These are phyloP conservation scores for Mycena sanguinolenta DNA, from an alignment of 768 basidiomycete genomes.

Conservation along the genomic window DNA sequence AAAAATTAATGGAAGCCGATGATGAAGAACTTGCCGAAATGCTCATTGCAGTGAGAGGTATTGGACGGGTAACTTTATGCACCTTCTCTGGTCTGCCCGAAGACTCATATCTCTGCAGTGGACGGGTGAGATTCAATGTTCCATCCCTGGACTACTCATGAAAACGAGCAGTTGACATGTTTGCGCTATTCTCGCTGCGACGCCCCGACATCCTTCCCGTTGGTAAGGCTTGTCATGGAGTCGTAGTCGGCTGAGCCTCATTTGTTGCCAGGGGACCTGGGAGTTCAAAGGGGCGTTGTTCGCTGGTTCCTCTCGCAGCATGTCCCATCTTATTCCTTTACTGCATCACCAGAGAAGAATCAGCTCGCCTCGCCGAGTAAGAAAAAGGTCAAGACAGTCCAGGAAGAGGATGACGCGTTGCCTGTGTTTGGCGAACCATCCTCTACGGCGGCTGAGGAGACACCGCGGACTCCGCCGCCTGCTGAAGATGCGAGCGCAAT, in stretches of 20 bases:
- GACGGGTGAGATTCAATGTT: constrained; percentile 61
- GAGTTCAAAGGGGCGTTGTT: constrained; percentile 81
- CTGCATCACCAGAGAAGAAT: constrained; percentile 64
- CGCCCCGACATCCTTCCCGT: constrained; percentile 86
- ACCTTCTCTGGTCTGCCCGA: constrained; percentile 10
- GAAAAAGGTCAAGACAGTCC: constrained; percentile 36
- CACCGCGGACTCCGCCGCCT: constrained; percentile 37
- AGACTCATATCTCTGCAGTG: constrained; percentile 54
- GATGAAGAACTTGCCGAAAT: constrained; percentile 85
- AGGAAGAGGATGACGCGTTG: constrained; percentile 48
- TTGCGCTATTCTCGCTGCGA: constrained; percentile 88
- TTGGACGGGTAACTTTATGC: constrained; percentile 70
- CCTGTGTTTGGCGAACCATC: constrained; percentile 43
- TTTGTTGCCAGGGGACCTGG: constrained; percentile 74
- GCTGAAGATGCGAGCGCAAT: constrained; percentile 44
- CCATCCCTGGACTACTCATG: background rate
- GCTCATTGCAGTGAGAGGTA: constrained; percentile 83
- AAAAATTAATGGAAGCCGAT: constrained; percentile 74
- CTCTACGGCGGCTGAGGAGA: constrained; percentile 12
- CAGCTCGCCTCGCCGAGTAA: constrained; percentile 25
- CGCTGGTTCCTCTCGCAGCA: constrained; percentile 79
- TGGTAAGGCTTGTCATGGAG: constrained; percentile 53
- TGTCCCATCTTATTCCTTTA: constrained; percentile 61
- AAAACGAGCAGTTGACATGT: constrained; percentile 82
- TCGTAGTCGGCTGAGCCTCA: constrained; percentile 1